Evolutionary conservation across 2,329 filamentous ascomycete species (phyloP), one percentile per base, ranked within the genome.

Genomic region (Phoma sp.): DNA sequence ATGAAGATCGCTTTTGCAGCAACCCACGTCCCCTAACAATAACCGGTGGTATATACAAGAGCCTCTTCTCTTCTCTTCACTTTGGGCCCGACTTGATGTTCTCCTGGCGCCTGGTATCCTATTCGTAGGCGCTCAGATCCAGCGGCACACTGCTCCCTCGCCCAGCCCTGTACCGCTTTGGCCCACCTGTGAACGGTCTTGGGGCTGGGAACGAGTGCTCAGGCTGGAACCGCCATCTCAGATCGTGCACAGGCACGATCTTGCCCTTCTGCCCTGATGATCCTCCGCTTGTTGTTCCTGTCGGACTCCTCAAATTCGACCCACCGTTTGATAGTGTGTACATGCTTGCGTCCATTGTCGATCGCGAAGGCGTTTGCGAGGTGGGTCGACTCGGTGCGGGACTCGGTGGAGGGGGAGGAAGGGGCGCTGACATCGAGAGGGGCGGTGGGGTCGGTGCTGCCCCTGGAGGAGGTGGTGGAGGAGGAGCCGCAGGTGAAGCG

Each of bases 81-180:
- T 13, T 38, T 24, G 32, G 32, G 5, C 8, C 12, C 7, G 17
- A 25, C 27, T 32, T 25, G 3, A 38, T 8, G 10, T 53, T 47
- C 25, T 35, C 33, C 2, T 36, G n/a, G 37, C 49, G 32, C 43
- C 29, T 48, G 36, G 5, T 43, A 3, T 22, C 43, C 61, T 64
- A 81, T 41, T 78, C 75, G 55, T 89, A 82, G 13, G 83, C 80
- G 62, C 81, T 85, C 71, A 99, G 76, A 79, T 98, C 91, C 66
- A 98, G 80, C 27, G 95, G 95, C 64, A 98, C 93, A 80, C 91
- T 97, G 78, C 92, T 97, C 29, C 92, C 94, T 71, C 94, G 85
- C 8, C 95, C 95, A 32, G 95, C 95, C 60, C 94, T 84, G 76
- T 98, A 99, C 72, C 86, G 87, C 73, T 89, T 92, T 19, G 83